Base-by-base conservation (phyloP, 2,329 filamentous ascomycete genomes). In the Cercospora nicotianae region DNA sequence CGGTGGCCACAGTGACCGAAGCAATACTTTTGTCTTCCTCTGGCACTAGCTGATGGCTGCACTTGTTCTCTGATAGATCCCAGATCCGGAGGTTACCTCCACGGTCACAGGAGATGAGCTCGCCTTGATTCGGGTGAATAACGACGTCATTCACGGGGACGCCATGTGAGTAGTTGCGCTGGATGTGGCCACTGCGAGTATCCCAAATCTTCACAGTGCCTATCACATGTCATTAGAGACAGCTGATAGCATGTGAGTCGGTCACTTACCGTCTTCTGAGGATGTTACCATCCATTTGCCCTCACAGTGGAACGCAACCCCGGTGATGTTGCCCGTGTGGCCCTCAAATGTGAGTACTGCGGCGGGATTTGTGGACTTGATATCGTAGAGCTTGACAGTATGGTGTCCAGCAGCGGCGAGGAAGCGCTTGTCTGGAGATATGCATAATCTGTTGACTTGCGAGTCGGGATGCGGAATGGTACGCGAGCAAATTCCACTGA, bases 281-380 rank as follows among this genome's bases (percentile, higher is more conserved):
- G 91, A 96, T 9, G 95, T 99, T 18, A 98, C 95, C 92, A 99
- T 97, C 95, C 95, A 99, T 82, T 99, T 99, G 10, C 94, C 94
- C 80, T 99, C 95, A 79, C 94, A 98, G 80, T 99, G 95, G 79
- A 99, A 99, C 10, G 94, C 94, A 58, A 99, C 92, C 53, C 95
- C 95, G 0, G 95, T 99, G 78, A 99, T 90, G 77, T 99, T 99
- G 73, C 90, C 93, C 12, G 92, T 95, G 81, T 99, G 95, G 51
- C 95, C 95, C 78, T 98, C 94, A 76, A 99, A 98, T 20, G 91
- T 94, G 76, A 98, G 88, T 26, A 98, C 86, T 1, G 95, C 91
- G 72, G 94, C 95, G 2, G 95, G 94, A 76, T 98, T 98, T n/a
- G 93, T 94, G 16, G 93, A 97, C 78, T 97, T 97, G 84, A 98